Conservation (phyloP, 805 yeast genomes). For the Spathaspora arborariae region DNA sequence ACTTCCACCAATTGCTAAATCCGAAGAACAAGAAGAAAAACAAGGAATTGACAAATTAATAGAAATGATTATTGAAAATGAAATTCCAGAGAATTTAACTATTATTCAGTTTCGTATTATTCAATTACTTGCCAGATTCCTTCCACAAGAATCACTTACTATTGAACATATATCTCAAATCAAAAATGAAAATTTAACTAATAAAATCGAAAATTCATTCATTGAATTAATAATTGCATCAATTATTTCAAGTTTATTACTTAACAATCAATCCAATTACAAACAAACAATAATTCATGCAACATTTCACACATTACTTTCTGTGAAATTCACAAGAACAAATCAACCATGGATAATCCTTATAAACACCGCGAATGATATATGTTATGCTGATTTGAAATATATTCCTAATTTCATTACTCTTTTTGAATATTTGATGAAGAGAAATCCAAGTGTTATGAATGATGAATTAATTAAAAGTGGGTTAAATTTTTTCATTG, state of each 20-base stretch:
- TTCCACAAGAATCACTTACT: constrained; percentile 14
- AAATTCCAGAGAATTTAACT: constrained; percentile 1
- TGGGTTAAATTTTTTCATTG: constrained; percentile 19
- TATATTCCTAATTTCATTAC: constrained; percentile 16
- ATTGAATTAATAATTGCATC: constrained; percentile 17
- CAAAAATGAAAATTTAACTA: constrained; percentile 7
- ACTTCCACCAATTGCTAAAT: constrained; percentile 30
- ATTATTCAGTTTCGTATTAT: constrained; percentile 4
- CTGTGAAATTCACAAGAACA: constrained; percentile 4
- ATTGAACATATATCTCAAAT: constrained; percentile 7
- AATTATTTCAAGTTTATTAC: constrained; percentile 7
- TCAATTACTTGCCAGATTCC: neutral
- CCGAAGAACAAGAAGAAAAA: constrained; percentile 9
- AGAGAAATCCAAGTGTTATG: constrained; percentile 5
- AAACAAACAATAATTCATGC: neutral
- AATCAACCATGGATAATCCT: constrained; percentile 21
- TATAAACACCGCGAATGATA: constrained; percentile 26
- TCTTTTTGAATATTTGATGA: constrained; percentile 16
- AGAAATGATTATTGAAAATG: constrained; percentile 1
- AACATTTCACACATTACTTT: neutral
- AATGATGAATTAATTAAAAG: constrained; percentile 19
- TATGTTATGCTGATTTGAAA: constrained; percentile 25
- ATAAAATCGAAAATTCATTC: constrained; percentile 11
- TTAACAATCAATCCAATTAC: neutral
- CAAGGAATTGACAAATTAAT: constrained; percentile 7